These are phyloP conservation scores for Cladosporium sp. DNA, from an alignment of 2,329 filamentous ascomycete species.

Conservation along the genomic window DNA sequence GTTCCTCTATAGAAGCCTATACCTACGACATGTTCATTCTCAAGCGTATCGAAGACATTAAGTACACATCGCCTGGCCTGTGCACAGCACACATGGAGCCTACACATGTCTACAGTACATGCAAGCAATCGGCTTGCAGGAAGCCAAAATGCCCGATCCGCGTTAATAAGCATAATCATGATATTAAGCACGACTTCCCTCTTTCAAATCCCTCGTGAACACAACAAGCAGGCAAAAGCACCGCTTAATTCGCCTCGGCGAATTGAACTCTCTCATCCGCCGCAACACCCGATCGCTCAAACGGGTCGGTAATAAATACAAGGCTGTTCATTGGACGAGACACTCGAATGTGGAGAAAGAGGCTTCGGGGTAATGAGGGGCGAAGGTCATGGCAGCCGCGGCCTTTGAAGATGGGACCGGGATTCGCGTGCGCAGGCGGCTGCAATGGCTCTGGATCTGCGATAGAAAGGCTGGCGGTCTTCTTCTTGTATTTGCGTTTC, in stretches of 20 bases:
- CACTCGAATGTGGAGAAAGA: background rate
- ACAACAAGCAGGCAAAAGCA: background rate
- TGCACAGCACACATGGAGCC: background rate
- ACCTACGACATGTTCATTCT: background rate
- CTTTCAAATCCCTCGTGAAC: background rate
- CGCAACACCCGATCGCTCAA: background rate
- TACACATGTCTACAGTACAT: background rate
- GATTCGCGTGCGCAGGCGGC: background rate
- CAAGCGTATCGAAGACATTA: rapidly evolving
- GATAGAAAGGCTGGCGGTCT: background rate
- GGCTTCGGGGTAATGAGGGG: conserved; percentile 11
- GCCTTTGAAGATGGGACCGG: background rate
- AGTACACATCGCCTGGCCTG: background rate
- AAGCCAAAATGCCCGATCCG: background rate
- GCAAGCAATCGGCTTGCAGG: background rate
- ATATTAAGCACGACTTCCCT: background rate
- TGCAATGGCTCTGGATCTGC: background rate
- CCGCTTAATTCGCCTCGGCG: background rate
- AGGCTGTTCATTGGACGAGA: background rate
- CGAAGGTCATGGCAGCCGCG: background rate
- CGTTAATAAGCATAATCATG: background rate
- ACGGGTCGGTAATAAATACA: background rate
- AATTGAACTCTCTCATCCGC: no score
- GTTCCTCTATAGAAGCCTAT: no score
- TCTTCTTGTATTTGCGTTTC: conserved; percentile 1